Evolutionary conservation across 495 filamentous ascomycete genomes (phyloP).

Genomic region (Aspergillus kassunensis): DNA sequence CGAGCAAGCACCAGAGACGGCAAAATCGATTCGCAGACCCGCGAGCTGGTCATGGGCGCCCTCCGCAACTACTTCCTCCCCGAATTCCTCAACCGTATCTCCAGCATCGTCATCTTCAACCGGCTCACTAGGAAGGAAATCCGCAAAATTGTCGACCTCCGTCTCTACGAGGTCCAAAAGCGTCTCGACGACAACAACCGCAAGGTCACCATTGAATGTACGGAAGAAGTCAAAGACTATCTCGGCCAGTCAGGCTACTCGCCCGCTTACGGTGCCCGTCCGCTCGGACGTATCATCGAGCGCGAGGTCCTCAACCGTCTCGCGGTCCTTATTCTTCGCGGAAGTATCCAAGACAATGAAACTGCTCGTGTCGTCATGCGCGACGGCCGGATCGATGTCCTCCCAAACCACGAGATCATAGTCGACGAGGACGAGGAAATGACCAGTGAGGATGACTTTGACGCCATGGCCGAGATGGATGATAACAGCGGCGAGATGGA

Average conservation of each 20-base stretch:
- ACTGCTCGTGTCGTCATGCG: constrained; percentile 70
- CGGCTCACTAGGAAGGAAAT: constrained; percentile 85
- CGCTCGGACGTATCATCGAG: constrained; percentile 84
- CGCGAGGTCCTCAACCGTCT: constrained; percentile 92
- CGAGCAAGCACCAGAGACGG: constrained; percentile 73
- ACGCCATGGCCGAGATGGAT: constrained; percentile 62
- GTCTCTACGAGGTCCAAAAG: constrained; percentile 84
- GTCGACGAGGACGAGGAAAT: constrained; percentile 69
- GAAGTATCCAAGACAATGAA: constrained; percentile 82
- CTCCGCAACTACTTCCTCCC: constrained; percentile 94
- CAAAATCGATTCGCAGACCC: constrained; percentile 79
- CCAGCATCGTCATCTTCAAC: constrained; percentile 95
- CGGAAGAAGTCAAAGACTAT: constrained; percentile 82
- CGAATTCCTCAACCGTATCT: constrained; percentile 97
- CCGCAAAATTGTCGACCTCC: constrained; percentile 90
- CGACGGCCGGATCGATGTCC: constrained; percentile 69
- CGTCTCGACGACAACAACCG: constrained; percentile 75
- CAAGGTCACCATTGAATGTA: constrained; percentile 72
- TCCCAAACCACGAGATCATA: constrained; percentile 74
- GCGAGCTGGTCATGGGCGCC: constrained; percentile 81
- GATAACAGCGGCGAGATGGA: constrained; percentile 66
- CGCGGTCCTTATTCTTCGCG: constrained; percentile 83
- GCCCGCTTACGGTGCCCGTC: constrained; percentile 89
- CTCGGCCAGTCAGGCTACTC: constrained; percentile 85
- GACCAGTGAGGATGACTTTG: constrained; percentile 59